Evolutionary conservation across 495 filamentous ascomycete genomes (phyloP).

Genomic region (Achaetomiella virescens): DNA sequence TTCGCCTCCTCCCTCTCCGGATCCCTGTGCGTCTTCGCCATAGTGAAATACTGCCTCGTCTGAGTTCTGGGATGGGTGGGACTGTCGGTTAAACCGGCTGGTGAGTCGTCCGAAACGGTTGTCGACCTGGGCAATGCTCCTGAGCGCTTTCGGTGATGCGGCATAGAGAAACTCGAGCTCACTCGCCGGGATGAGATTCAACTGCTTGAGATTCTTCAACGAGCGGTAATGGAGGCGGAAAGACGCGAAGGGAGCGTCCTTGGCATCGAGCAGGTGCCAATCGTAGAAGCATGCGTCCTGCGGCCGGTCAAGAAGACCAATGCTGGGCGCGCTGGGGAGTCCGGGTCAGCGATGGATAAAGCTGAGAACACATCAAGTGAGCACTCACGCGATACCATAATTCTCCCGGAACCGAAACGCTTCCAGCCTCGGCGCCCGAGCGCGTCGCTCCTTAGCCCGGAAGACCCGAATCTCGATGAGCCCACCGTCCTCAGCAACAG

Average conservation of each 20-base stretch:
- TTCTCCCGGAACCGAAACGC: constrained; percentile 35
- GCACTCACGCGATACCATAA: constrained; percentile 43
- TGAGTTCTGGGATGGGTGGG: background rate
- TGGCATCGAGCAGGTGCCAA: constrained; percentile 42
- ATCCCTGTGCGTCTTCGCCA: background rate
- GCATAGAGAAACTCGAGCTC: constrained; percentile 14
- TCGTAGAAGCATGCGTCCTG: constrained; percentile 42
- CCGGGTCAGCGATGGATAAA: constrained; percentile 1
- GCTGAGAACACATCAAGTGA: background rate
- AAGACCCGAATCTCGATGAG: constrained; percentile 47
- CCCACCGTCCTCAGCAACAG: constrained; percentile 45
- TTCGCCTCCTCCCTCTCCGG: background rate
- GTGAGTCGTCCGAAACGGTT: background rate
- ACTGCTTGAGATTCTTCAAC: constrained; percentile 34
- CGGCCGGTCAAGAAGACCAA: constrained; percentile 43
- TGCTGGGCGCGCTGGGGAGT: constrained; percentile 33
- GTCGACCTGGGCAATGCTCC: background rate
- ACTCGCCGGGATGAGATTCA: constrained; percentile 32
- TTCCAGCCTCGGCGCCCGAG: constrained; percentile 29
- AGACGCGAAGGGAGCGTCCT: constrained; percentile 40
- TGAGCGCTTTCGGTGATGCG: constrained; percentile 8
- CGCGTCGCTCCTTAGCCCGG: constrained; percentile 35
- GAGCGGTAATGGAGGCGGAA: constrained; percentile 49
- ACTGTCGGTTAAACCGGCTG: background rate
- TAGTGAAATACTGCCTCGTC: constrained; percentile 19